Evolutionary conservation across 2,329 filamentous ascomycete species (phyloP).

Genomic region (Fusarium sororula): DNA sequence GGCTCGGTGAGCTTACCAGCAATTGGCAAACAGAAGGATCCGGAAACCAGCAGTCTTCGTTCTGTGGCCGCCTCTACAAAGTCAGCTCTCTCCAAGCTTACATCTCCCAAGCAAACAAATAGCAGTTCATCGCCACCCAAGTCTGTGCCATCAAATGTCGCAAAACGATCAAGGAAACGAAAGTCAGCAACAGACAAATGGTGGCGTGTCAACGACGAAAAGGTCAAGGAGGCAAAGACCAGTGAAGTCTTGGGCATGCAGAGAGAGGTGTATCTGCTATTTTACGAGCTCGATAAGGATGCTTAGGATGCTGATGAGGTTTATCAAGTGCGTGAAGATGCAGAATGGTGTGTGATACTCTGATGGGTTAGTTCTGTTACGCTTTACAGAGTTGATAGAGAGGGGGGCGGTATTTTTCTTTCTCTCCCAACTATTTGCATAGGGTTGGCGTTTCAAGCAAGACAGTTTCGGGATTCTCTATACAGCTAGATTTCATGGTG

Average conservation of each 20-base stretch:
- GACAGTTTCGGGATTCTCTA: conserved; percentile 4
- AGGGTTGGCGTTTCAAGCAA: conserved; percentile 36
- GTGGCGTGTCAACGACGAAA: conserved; percentile 99
- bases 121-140: conserved; percentile 31
- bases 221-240: conserved; percentile 93
- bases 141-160: conserved; percentile 32
- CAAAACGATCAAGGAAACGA: conserved; percentile 61
- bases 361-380: not conserved
- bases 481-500: conserved; percentile 24
- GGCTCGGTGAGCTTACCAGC: conserved; percentile 40
- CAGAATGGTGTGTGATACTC: not conserved
- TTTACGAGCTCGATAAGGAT: conserved; percentile 84
- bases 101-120: conserved; percentile 49
- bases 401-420: not conserved
- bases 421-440: conserved; percentile 31
- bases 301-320: conserved; percentile 33
- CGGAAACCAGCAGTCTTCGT: conserved; percentile 62
- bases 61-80: conserved; percentile 66
- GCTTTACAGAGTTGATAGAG: not conserved
- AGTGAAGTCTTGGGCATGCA: conserved; percentile 92
- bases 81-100: conserved; percentile 61
- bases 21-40: conserved; percentile 52
- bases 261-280: conserved; percentile 93
- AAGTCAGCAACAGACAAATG: conserved; percentile 73
- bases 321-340: not conserved